Evolutionary conservation across 2,329 filamentous ascomycete species (phyloP).

Genomic region (Claviceps sorghi): DNA sequence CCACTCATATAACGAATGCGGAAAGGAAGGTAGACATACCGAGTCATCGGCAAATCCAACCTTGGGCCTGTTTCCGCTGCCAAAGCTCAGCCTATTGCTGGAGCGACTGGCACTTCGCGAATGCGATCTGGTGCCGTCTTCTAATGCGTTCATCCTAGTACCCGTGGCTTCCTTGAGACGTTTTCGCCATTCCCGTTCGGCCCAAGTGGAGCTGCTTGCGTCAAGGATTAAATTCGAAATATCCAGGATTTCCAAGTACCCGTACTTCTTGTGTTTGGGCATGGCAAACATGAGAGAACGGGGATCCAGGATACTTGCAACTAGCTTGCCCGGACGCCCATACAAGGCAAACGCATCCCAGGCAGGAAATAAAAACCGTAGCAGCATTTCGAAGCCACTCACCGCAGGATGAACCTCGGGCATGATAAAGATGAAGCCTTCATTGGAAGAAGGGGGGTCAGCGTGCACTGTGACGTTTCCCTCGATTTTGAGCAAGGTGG

Average conservation of each 20-base stretch:
- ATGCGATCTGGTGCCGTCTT: slow-evolving; percentile 30
- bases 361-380: slow-evolving; percentile 81
- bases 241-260: slow-evolving; percentile 80
- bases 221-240: slow-evolving; percentile 67
- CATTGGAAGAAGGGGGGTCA: slow-evolving; percentile 58
- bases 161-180: slow-evolving; percentile 79
- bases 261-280: slow-evolving; percentile 75
- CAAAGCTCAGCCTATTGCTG: slow-evolving; percentile 41
- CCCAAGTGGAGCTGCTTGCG: slow-evolving; percentile 63
- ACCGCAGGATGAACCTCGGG: slow-evolving; percentile 87
- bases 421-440: slow-evolving; percentile 97
- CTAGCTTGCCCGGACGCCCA: slow-evolving; percentile 70
- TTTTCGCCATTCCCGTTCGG: slow-evolving; percentile 77
- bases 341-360: slow-evolving; percentile 90
- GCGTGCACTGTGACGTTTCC: slow-evolving; percentile 80
- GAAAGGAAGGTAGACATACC: not conserved
- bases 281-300: slow-evolving; percentile 97
- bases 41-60: slow-evolving; percentile 45
- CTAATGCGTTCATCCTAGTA: slow-evolving; percentile 54
- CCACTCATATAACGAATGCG: not conserved
- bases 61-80: slow-evolving; percentile 24
- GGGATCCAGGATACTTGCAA: slow-evolving; percentile 74
- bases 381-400: slow-evolving; percentile 86
- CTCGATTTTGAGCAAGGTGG: slow-evolving; percentile 86
- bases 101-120: slow-evolving; percentile 43